Conservation (phyloP, 306 rosid species). For the Psophocarpus tetragonolobus region DNA sequence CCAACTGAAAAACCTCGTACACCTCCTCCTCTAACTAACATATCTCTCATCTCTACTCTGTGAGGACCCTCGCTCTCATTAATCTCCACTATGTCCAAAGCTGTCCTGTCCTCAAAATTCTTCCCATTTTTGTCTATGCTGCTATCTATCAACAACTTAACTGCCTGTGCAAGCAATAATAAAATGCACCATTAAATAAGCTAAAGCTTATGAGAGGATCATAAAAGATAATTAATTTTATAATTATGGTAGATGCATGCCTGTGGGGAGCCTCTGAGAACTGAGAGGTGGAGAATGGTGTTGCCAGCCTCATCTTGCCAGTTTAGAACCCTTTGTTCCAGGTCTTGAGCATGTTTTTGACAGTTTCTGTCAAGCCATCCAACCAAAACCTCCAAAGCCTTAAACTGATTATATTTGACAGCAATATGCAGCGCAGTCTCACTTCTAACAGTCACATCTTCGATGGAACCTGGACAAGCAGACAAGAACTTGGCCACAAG, state of each 20-base stretch:
- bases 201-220: too few species aligned
- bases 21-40: conserved; percentile 15
- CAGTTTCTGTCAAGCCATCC: conserved; percentile 30
- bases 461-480: conserved; percentile 38
- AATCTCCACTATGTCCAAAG: conserved; percentile 27
- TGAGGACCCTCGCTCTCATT: background rate
- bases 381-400: conserved; percentile 33
- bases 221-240: background rate
- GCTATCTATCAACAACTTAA: conserved; percentile 27
- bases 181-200: background rate
- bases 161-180: conserved; percentile 27
- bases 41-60: conserved; percentile 1
- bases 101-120: conserved; percentile 32
- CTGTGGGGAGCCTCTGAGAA: conserved; percentile 25
- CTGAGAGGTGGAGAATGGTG: conserved; percentile 43
- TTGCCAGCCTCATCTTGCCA: conserved; percentile 41
- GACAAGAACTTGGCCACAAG: conserved; percentile 32
- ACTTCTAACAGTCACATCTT: conserved; percentile 36
- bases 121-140: conserved; percentile 25
- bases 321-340: background rate
- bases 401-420: conserved; percentile 18
- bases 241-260: too few species aligned
- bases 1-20: background rate
- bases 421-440: conserved; percentile 54
- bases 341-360: background rate